Conservation (phyloP, 257 asterid genomes). For the Solanum phureja region DNA sequence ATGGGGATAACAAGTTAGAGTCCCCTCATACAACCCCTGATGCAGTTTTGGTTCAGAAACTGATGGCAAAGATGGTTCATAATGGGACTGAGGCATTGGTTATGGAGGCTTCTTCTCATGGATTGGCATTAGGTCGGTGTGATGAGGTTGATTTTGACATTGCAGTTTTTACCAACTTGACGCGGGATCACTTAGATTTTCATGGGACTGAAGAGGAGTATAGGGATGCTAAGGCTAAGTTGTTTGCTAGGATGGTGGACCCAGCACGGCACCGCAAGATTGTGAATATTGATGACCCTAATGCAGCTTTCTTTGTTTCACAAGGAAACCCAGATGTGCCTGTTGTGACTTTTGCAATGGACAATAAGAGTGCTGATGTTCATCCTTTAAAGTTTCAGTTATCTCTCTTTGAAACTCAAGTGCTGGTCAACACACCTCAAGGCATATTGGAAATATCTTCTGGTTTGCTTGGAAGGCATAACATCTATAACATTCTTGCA, state of each 20-base stretch:
- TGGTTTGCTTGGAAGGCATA: constrained; percentile 86
- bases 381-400: constrained; percentile 73
- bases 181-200: constrained; percentile 62
- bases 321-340: constrained; percentile 80
- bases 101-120: constrained; percentile 77
- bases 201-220: constrained; percentile 64
- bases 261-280: constrained; percentile 70
- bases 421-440: constrained; percentile 79
- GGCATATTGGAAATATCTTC: constrained; percentile 92
- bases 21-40: constrained; percentile 38
- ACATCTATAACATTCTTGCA: constrained; percentile 80
- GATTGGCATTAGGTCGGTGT: constrained; percentile 48
- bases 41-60: constrained; percentile 68
- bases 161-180: constrained; percentile 74
- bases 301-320: constrained; percentile 53
- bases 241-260: constrained; percentile 77
- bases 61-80: constrained; percentile 86
- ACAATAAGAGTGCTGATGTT: constrained; percentile 77
- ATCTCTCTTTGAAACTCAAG: constrained; percentile 88
- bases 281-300: constrained; percentile 80
- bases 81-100: constrained; percentile 89
- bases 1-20: constrained; percentile 78
- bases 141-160: constrained; percentile 87
- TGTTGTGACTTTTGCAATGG: constrained; percentile 78
- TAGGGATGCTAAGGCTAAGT: constrained; percentile 49